These are phyloP conservation scores for Cenococcum geophilum DNA, from an alignment of 495 filamentous ascomycete species.

Conservation along the genomic window DNA sequence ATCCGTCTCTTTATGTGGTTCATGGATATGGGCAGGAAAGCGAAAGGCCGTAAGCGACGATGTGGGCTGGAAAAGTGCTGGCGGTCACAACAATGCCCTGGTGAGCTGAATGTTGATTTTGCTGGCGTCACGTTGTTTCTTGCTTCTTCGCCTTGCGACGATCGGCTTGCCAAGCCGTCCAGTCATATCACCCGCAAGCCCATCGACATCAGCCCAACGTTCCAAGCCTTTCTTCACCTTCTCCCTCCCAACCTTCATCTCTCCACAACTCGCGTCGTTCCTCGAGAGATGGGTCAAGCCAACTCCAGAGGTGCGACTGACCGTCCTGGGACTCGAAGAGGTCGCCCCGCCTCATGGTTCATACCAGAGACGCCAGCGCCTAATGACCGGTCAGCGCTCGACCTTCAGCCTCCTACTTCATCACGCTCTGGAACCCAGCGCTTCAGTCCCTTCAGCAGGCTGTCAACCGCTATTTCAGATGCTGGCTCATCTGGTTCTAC, in stretches of 20 bases:
- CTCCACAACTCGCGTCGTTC: slow-evolving; percentile 6
- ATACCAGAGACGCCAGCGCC: slow-evolving; percentile 10
- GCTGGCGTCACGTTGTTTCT: background rate
- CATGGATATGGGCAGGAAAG: background rate
- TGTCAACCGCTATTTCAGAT: slow-evolving; percentile 23
- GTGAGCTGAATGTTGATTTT: too few relatives aligned
- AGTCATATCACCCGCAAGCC: background rate
- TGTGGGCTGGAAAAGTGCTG: background rate
- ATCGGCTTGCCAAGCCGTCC: background rate
- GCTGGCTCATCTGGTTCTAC: slow-evolving; percentile 27
- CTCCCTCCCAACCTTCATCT: background rate
- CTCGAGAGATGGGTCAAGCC: slow-evolving; percentile 26
- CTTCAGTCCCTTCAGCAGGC: slow-evolving; percentile 20
- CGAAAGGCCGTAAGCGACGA: background rate
- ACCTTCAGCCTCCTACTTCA: slow-evolving; percentile 1
- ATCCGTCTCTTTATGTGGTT: background rate
- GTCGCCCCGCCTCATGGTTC: slow-evolving; percentile 27
- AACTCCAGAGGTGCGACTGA: slow-evolving; percentile 25
- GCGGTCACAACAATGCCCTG: too few relatives aligned
- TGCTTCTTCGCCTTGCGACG: background rate
- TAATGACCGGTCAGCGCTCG: background rate
- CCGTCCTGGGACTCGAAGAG: slow-evolving; percentile 9
- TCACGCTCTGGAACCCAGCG: slow-evolving; percentile 11
- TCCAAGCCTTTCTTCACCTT: slow-evolving; percentile 1
- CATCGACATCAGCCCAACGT: slow-evolving; percentile 2